These are phyloP conservation scores for Medicago ruthenica DNA, from an alignment of 306 rosid genomes.

Conservation along the genomic window DNA sequence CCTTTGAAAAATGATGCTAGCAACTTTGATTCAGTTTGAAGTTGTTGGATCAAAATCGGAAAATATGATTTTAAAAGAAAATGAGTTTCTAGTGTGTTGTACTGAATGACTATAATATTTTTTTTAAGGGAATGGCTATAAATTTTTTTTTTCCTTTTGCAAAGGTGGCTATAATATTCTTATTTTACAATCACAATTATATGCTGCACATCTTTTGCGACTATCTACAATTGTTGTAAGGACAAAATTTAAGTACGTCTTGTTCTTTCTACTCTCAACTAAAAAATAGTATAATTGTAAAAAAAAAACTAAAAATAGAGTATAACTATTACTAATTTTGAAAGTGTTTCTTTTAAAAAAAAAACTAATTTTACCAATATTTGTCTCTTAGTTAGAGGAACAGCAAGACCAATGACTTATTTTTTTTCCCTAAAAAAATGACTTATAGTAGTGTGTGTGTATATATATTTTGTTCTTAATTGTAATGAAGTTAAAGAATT, in stretches of 20 bases:
- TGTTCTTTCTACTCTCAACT: not conserved
- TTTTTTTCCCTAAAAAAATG: too few species aligned
- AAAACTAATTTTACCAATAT: too few species aligned
- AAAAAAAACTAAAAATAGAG: too few species aligned
- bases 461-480: too few species aligned
- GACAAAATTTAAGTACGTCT: not conserved
- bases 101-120: too few species aligned
- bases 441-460: not conserved
- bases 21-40: not conserved
- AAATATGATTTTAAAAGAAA: not conserved
- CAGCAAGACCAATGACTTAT: not conserved
- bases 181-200: not conserved
- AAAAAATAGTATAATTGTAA: not conserved
- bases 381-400: not conserved
- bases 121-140: too few species aligned
- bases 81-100: not conserved
- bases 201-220: not conserved
- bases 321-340: too few species aligned
- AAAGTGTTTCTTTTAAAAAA: too few species aligned
- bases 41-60: too few species aligned
- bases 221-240: not conserved
- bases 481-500: not conserved
- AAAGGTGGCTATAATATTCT: not conserved
- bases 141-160: too few species aligned
- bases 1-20: conserved; percentile 10